Conservation (phyloP, 768 basidiomycete genomes). For the Russula lepida region DNA sequence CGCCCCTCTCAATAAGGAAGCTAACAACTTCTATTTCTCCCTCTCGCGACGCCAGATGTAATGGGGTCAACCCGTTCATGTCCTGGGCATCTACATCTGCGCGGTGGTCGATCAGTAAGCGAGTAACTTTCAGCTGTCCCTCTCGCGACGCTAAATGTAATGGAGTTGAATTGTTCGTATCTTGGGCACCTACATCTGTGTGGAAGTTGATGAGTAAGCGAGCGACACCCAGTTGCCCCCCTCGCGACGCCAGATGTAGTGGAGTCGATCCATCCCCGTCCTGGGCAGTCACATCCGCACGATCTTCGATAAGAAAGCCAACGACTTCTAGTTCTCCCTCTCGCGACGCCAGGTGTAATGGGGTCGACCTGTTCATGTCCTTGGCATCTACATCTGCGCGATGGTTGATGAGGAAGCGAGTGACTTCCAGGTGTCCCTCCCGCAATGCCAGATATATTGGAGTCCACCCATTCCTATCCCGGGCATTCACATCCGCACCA, state of each 20-base stretch:
- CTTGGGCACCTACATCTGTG: no score
- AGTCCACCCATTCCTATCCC: no score
- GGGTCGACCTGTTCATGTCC: not conserved
- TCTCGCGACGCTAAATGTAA: not conserved
- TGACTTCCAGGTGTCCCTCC: not conserved
- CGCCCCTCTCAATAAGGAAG: not conserved
- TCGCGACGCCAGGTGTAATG: not conserved
- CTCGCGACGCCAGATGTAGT: not conserved
- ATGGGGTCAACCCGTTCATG: not conserved
- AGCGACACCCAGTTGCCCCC: not conserved
- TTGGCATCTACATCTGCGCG: not conserved
- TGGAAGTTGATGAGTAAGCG: not conserved
- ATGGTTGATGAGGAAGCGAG: not conserved
- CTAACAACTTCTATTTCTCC: not conserved
- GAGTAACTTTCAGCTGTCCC: not conserved
- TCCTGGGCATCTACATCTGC: not conserved
- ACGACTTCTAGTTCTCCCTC: not conserved
- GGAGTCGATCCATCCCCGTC: not conserved
- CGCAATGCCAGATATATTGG: not conserved
- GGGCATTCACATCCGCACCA: no score
- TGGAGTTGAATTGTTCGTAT: not conserved
- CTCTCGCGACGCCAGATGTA: not conserved
- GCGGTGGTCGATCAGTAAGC: not conserved
- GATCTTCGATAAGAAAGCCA: not conserved
- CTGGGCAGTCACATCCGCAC: not conserved